Base-by-base conservation (phyloP, 2,329 filamentous ascomycete genomes). In the Teratosphaeria nubilosa region DNA sequence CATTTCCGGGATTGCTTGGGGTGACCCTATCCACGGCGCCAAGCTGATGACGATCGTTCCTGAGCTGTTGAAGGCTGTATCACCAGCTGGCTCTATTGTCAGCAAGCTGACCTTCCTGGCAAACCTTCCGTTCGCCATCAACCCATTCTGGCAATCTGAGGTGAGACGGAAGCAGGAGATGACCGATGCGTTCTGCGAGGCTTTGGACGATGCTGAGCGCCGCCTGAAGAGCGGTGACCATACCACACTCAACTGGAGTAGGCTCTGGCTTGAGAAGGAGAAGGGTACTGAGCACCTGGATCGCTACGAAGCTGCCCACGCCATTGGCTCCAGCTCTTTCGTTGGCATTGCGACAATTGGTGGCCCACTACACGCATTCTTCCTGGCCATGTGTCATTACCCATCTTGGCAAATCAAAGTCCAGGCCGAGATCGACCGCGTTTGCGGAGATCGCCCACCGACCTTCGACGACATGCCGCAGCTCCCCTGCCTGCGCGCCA, bases 291-390 rank as follows among this genome's bases (percentile, higher is more conserved):
- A 69, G 51, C 58, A 56, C 25, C 58, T 60, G 41, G 65, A 69
- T 59, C 64, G 63, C 62, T 65, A 71, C 60, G 69, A 71, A 57
- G 69, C 69, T 41, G 69, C 69, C 11, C 66, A 70, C 59, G 69
- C 69, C 22, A 68, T 71, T 51, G 69, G 69, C n/a, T 67, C 67
- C 53, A 67, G 63, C 60, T 68, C 68, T 37, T 70, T 71, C 60
- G 69, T 71, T 45, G 69, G 67, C 51, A 70, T 71, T 54, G 69
- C 68, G 25, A 71, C 69, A 14, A 65, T 71, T 50, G 69, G 69
- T 41, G 67, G 66, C 11, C 69, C 69, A 34, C 66, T 71, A 11
- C 69, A 71, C 60, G 64, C 65, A 13, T 71, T 70, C 66, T 70
- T 70, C 60, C 63, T 65, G 6, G 69, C 69, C 20, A 69, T 70